Base-by-base conservation (phyloP, 2,329 filamentous ascomycete species). In the Ophiocordyceps camponoti-leonardi region DNA sequence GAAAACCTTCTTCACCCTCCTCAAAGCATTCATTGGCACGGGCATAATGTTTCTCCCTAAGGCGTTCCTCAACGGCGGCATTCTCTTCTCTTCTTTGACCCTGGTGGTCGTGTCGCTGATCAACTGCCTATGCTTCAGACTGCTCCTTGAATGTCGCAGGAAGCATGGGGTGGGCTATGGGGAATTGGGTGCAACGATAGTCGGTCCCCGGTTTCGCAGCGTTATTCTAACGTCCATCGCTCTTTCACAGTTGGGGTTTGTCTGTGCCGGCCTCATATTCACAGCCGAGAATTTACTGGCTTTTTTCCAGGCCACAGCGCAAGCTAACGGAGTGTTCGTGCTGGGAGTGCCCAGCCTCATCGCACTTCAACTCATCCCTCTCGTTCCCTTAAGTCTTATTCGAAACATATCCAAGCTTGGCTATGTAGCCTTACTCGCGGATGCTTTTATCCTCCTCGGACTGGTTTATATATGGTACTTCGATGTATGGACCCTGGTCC, bases 21-120 rank as follows among this genome's bases (percentile, higher is more conserved):
- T 87, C 44, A 87, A 87, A 59, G 82, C 83, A 1, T 87, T 87
- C 54, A 74, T 87, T 46, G 83, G 83, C 43, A 87, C 83, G 0
- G 83, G 83, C 49, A 86, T 87, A 58, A 85, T 87, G 77, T 87
- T 87, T 56, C 60, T 87, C 41, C 83, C 83, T 42, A 86, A 85
- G 56, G 83, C 83, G 0, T 87, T 86, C 62, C 76, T 77, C 55
- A 87, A 87, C 51, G 83, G 83, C 33, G 83, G 83, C 22, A 79
- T 87, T 44, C 65, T 86, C 12, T 87, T 87, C 57, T 86, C 82
- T 0, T 79, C 77, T 0, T 61, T 85, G 44, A 79, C 79, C 0
- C 71, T 87, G 51, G 61, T 86, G 42, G 62, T 67, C 11, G 73
- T 86, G 3, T 79, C 83, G 2, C 57, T 73, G 19, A 63, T 86